Evolutionary conservation across 352 stramenopile genomes (phyloP).

Genomic region (Globisporangium uncinulatum): DNA sequence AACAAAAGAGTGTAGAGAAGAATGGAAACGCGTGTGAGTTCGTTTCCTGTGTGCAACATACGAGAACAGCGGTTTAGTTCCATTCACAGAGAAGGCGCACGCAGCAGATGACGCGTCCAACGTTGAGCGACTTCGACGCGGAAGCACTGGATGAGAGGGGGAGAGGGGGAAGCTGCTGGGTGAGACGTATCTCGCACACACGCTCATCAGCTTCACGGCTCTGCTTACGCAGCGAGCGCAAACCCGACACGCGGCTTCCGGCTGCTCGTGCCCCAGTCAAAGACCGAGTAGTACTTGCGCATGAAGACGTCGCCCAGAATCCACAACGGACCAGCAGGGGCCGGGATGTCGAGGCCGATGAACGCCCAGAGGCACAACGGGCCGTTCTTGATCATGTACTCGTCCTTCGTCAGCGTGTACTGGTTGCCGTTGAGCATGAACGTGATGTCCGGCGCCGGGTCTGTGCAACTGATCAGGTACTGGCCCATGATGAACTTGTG

Average conservation of each 20-base stretch:
- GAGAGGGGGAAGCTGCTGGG: not conserved
- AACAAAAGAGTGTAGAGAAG: constrained; percentile 2
- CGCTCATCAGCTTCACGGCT: not conserved
- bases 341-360: constrained; percentile 9
- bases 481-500: constrained; percentile 86
- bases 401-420: constrained; percentile 82
- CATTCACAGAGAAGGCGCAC: not conserved
- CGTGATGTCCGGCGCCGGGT: constrained; percentile 77
- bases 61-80: not conserved
- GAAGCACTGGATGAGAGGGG: not conserved
- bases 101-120: too few relatives aligned
- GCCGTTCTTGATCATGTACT: constrained; percentile 85
- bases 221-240: constrained; percentile 35
- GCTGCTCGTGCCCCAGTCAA: constrained; percentile 68
- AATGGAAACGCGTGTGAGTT: not conserved
- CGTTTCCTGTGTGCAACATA: not conserved
- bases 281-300: constrained; percentile 91
- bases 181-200: not conserved
- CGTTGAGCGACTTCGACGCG: too few relatives aligned
- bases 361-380: constrained; percentile 16
- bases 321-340: constrained; percentile 1
- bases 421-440: constrained; percentile 85
- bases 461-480: constrained; percentile 91
- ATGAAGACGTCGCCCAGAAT: constrained; percentile 91
- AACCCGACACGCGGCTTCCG: constrained; percentile 73